Base-by-base conservation (phyloP, 495 filamentous ascomycete species). In the Staphylotrichum longicolle region DNA sequence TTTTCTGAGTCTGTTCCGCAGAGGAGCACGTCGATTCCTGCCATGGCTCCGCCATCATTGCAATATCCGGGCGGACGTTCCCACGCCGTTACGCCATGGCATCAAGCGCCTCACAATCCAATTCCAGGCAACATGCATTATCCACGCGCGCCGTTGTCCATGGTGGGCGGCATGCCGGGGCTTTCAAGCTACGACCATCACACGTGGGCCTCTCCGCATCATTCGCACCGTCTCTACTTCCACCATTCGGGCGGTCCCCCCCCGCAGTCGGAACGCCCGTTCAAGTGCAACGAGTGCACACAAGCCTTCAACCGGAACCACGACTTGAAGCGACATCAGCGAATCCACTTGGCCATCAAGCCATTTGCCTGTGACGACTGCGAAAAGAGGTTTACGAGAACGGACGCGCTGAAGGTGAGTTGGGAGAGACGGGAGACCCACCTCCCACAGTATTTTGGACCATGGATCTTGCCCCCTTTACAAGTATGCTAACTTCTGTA, bases 301-400 rank as follows among this genome's bases (percentile, higher is more conserved):
- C 90, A 95, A 68, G 90, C 89, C 56, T 98, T 98, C 81, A 98
- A 96, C 71, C 82, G 94, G 6, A 98, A 98, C 58, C 95, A 98
- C 69, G 95, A 98, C 69, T 77, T 98, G 57, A 98, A 98, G 73
- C 84, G 94, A 47, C 94, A 98, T 68, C 96, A 96, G 73, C 79
- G 92, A 57, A 98, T 98, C 57, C 94, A 98, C 74, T 76, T 98
- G 51, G 89, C 91, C 0, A 89, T 98, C 51, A 98, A 98, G 79
- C 94, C 94, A 0, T 98, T 91, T 72, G 93, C 93, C 0, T 98
- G 94, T 69, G 82, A 74, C 10, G 86, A 90, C 66, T 98, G 94
- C 69, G 92, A 96, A 39, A 98, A 98, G 84, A 94, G 91, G 73
- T 98, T 98, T 66, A 96, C 91, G 20, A 79, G 94, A 45, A 98